A percentile compares a stretch with the other conserved stretches of the same genome.
These are phyloP conservation scores for Boletus rubroflammeus DNA, from an alignment of 768 basidiomycete genomes.

Conservation along the genomic window DNA sequence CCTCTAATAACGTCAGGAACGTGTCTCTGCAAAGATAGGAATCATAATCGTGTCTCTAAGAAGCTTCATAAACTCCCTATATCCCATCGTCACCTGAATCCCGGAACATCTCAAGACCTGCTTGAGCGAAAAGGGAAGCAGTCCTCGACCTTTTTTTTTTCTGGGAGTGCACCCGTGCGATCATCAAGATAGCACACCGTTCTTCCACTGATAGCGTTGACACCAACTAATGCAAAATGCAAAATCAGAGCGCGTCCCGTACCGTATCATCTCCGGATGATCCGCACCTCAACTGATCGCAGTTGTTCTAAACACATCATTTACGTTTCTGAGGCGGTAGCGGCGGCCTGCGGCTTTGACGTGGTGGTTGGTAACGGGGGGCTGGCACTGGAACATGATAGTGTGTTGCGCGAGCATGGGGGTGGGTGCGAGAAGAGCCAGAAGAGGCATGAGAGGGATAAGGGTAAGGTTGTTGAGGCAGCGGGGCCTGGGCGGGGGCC, in stretches of 20 bases:
- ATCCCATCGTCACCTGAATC: not conserved
- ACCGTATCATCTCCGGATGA: slow-evolving; percentile 23
- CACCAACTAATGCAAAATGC: slow-evolving; percentile 16
- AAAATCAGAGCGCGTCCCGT: slow-evolving; percentile 19
- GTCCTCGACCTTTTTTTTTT: slow-evolving; percentile 7
- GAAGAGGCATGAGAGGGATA: slow-evolving; percentile 19
- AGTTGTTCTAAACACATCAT: slow-evolving; percentile 12
- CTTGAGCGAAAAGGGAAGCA: slow-evolving; percentile 15
- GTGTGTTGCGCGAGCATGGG: not conserved
- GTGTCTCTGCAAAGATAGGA: not conserved
- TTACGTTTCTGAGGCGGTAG: slow-evolving; percentile 6
- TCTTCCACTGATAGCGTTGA: slow-evolving; percentile 21
- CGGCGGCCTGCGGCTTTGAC: not conserved
- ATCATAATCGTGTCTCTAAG: not conserved
- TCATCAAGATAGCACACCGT: slow-evolving; percentile 20
- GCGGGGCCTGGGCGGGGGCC: slow-evolving; percentile 28
- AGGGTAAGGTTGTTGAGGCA: slow-evolving; percentile 25
- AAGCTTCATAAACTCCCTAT: slow-evolving; percentile 1
- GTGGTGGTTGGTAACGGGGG: slow-evolving; percentile 22
- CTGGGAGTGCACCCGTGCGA: slow-evolving; percentile 18
- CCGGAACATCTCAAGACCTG: slow-evolving; percentile 10
- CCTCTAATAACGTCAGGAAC: not conserved
- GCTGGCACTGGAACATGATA: not conserved
- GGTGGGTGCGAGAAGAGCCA: not conserved
- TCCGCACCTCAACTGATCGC: slow-evolving; percentile 26